Evolutionary conservation across 2,329 filamentous ascomycete genomes (phyloP).

Genomic region (Purpureocillium lavendulum): DNA sequence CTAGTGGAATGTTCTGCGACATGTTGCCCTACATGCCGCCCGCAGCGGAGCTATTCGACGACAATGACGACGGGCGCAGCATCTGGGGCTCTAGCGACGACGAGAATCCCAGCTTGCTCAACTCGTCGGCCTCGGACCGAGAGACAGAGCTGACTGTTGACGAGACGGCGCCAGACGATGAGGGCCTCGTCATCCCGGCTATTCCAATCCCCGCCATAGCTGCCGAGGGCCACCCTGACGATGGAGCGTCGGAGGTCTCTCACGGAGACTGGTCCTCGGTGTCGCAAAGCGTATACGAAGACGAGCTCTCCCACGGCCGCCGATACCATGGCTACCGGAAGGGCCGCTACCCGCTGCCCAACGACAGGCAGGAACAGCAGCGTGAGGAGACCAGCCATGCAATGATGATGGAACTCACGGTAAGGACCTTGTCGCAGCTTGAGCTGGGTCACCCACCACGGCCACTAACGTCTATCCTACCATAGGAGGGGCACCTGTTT

Average conservation of each 20-base stretch:
- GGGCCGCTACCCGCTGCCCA: conserved; percentile 37
- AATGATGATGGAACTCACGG: conserved; percentile 34
- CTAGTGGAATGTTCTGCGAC: too few relatives aligned
- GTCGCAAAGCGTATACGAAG: conserved; percentile 21
- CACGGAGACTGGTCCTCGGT: conserved; percentile 24
- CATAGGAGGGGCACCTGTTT: conserved; percentile 28
- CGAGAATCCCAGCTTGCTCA: too few relatives aligned
- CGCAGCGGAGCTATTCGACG: too few relatives aligned
- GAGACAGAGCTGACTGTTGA: too few relatives aligned
- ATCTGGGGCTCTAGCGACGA: too few relatives aligned
- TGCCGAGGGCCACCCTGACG: conserved; percentile 9
- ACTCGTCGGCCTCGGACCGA: too few relatives aligned
- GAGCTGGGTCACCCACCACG: not conserved
- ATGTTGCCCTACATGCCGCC: too few relatives aligned
- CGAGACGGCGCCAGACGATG: conserved; percentile 12
- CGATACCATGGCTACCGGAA: conserved; percentile 35
- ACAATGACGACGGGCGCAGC: too few relatives aligned
- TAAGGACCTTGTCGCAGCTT: conserved; percentile 9
- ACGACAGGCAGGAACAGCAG: conserved; percentile 35
- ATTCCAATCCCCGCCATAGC: conserved; percentile 13
- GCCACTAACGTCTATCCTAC: not conserved
- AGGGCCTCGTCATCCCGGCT: conserved; percentile 12
- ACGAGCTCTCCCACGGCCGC: conserved; percentile 24
- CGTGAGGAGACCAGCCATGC: conserved; percentile 37
- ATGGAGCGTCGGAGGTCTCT: conserved; percentile 13